Base-by-base conservation (phyloP, 805 yeast species). In the Torulaspora maleeae region DNA sequence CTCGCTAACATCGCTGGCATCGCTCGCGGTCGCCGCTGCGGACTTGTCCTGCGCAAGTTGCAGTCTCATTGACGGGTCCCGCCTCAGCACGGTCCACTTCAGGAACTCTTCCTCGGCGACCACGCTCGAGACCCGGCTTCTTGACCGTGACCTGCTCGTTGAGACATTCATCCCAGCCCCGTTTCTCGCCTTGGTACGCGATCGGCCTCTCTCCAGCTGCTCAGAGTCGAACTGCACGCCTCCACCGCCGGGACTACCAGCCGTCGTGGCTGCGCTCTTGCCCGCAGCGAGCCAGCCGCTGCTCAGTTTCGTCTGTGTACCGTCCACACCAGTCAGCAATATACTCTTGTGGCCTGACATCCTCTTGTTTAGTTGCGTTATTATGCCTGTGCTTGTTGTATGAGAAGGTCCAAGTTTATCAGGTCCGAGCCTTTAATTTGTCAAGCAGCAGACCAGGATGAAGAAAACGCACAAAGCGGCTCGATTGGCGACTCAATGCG, bases 21-120 rank as follows among this genome's bases (percentile, higher is more conserved):
- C 52, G 5, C 45, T 35, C 3, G 48, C 49, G 45, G 47, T 35
- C 8, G 54, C 52, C 5, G 28, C 52, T 25, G 47, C 51, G 2
- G 11, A 2, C 13, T 17, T 13, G 8, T 17, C 10, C 17, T 34
- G 19, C 11, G 17, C 20, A 9, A 36, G 25, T 16, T 60, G 49
- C 44, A 83, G 61, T 47, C 93, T 67, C 55, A 82, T 84, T 50
- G 82, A 80, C 0, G 95, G 95, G 55, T 85, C 90, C 54, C 80
- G 85, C 44, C 77, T 76, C 38, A 86, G 73, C 34, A 85, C 80
- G 0, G 86, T 76, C 80, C 84, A 83, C 53, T 76, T 76, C 45
- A 77, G 56, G 30, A 73, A 77, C 49, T 70, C 71, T 38, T 62
- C 67, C 24, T 60, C 60, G 13, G 60, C 47, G 9, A 62, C 44